phyloP scores from a whole-genome alignment of 768 basidiomycete species.

The Leccinum arenicola region DNA sequence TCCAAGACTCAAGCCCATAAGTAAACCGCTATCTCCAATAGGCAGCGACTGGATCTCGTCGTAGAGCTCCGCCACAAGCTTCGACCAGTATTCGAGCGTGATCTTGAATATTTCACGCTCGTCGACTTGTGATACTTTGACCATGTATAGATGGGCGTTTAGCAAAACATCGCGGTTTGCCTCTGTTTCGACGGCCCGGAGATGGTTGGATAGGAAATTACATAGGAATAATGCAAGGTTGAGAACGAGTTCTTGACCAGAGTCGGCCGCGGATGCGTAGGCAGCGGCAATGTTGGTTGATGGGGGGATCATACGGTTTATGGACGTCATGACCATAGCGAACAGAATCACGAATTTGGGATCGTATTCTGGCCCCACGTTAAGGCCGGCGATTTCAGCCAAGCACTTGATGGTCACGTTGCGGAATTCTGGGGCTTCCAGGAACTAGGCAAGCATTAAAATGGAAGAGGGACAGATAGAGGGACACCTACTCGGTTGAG shows the following conservation, averaged over 20 bases:
- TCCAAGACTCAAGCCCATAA: slow-evolving; percentile 87
- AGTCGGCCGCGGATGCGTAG: slow-evolving; percentile 84
- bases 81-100: slow-evolving; percentile 96
- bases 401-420: slow-evolving; percentile 96
- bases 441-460: slow-evolving; percentile 57
- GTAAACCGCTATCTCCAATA: slow-evolving; percentile 77
- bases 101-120: slow-evolving; percentile 99
- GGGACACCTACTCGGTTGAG: slow-evolving; percentile 73
- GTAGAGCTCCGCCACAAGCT: slow-evolving; percentile 94
- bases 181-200: slow-evolving; percentile 92
- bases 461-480: slow-evolving; percentile 9
- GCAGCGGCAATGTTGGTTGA: slow-evolving; percentile 92
- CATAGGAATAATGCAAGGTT: slow-evolving; percentile 97
- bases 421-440: slow-evolving; percentile 95
- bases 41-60: slow-evolving; percentile 94
- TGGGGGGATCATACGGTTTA: slow-evolving; percentile 96
- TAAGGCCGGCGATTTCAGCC: slow-evolving; percentile 92
- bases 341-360: slow-evolving; percentile 97
- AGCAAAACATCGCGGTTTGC: slow-evolving; percentile 87
- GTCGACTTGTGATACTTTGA: slow-evolving; percentile 97
- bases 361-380: slow-evolving; percentile 95
- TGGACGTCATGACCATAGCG: slow-evolving; percentile 96
- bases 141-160: slow-evolving; percentile 97
- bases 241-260: slow-evolving; percentile 94
- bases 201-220: slow-evolving; percentile 92